phyloP scores from a whole-genome alignment of 306 rosid species.

The Fragaria ananassa region DNA sequence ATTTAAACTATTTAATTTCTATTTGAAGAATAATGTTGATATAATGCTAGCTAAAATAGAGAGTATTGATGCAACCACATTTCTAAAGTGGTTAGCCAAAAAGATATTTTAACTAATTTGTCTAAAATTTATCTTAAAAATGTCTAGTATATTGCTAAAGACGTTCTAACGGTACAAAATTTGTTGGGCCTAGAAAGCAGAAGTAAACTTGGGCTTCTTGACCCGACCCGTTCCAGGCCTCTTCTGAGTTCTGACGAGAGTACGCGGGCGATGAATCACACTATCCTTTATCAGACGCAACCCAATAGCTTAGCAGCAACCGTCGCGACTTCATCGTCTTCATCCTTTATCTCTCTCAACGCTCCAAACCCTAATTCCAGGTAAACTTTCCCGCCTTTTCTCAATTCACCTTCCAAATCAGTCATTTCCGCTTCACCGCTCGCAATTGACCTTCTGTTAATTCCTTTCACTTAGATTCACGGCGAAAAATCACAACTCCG shows the following conservation, averaged over 20 bases:
- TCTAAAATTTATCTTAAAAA: too few relatives aligned
- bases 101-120: too few relatives aligned
- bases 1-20: too few relatives aligned
- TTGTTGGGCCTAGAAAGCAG: too few relatives aligned
- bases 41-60: too few relatives aligned
- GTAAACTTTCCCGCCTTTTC: not conserved
- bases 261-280: not conserved
- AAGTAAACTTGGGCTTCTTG: not conserved
- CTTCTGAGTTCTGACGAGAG: not conserved
- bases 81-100: too few relatives aligned
- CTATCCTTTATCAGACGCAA: not conserved
- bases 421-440: not conserved
- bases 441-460: not conserved
- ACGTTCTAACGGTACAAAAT: too few relatives aligned
- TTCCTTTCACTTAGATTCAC: not conserved
- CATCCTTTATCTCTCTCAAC: not conserved
- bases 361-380: conserved; percentile 17
- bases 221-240: not conserved
- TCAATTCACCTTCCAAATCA: not conserved
- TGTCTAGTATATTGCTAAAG: too few relatives aligned
- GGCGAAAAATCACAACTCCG: not conserved
- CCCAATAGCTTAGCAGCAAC: conserved; percentile 1
- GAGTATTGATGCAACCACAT: too few relatives aligned
- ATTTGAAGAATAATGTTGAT: too few relatives aligned
- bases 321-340: conserved; percentile 15